A percentile compares a stretch with the other conserved stretches of the same genome.
These are phyloP conservation scores for Termitomyces sp. DNA, from an alignment of 768 basidiomycete genomes.

Conservation along the genomic window DNA sequence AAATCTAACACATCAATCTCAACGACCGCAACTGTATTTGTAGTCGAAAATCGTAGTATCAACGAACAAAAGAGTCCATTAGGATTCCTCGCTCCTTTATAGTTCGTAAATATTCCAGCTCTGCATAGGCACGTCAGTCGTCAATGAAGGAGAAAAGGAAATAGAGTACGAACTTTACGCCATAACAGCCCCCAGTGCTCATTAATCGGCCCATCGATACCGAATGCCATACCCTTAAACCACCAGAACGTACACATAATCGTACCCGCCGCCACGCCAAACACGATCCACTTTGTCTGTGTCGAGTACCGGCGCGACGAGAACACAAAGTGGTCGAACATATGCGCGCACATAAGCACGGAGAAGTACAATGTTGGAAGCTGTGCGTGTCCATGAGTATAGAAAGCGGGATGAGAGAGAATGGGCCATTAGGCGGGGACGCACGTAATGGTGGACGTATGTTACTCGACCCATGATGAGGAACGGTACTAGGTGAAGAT, in stretches of 20 bases:
- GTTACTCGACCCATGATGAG: constrained; percentile 97
- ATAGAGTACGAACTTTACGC: constrained; percentile 49
- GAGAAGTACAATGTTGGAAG: constrained; percentile 97
- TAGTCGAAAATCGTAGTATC: constrained; percentile 1
- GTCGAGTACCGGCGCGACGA: constrained; percentile 58
- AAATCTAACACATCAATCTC: constrained; percentile 7
- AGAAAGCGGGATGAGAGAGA: not conserved
- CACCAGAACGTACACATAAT: constrained; percentile 90
- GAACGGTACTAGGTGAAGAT: constrained; percentile 73
- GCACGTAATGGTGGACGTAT: constrained; percentile 93
- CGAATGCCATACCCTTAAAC: constrained; percentile 89
- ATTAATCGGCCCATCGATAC: constrained; percentile 83
- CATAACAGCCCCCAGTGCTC: constrained; percentile 78
- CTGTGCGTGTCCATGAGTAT: constrained; percentile 30
- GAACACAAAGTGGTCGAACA: constrained; percentile 94
- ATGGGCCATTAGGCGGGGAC: constrained; percentile 22
- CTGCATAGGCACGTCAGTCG: constrained; percentile 11
- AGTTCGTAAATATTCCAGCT: constrained; percentile 29
- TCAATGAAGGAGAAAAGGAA: not conserved
- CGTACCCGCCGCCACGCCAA: constrained; percentile 52
- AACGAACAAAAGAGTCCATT: constrained; percentile 2
- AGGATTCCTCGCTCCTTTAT: not conserved
- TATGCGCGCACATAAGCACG: constrained; percentile 85
- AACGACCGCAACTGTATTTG: not conserved
- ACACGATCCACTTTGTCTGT: constrained; percentile 67